These are phyloP conservation scores for Cerioporus squamosus DNA, from an alignment of 1,284 basidiomycete species.

Conservation along the genomic window DNA sequence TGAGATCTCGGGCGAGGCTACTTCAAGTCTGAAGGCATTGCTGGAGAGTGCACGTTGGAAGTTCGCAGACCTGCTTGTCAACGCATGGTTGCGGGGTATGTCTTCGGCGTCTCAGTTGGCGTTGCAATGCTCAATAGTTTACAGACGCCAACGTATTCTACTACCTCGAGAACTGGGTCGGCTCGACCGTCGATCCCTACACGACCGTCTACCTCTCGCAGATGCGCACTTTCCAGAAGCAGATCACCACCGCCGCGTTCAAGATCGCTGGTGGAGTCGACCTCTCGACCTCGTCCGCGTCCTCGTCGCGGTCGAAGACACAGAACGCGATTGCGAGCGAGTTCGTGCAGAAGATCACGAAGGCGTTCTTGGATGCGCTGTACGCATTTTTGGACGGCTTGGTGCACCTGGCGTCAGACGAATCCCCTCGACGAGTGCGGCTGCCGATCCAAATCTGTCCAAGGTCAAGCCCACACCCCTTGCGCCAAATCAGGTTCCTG, in stretches of 20 bases:
- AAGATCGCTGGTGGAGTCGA: constrained; percentile 86
- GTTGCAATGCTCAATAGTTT: neutral
- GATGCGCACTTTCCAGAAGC: constrained; percentile 84
- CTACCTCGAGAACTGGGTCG: constrained; percentile 85
- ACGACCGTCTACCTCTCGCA: constrained; percentile 73
- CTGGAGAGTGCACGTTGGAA: constrained; percentile 88
- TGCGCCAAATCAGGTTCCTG: constrained; percentile 37
- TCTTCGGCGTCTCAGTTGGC: neutral
- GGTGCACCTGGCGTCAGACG: constrained; percentile 81
- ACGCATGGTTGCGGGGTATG: constrained; percentile 84
- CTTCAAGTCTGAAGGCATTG: constrained; percentile 70
- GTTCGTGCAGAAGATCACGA: constrained; percentile 77
- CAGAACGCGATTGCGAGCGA: constrained; percentile 62
- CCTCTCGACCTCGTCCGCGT: constrained; percentile 44
- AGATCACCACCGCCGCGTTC: constrained; percentile 80
- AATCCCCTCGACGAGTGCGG: constrained; percentile 54
- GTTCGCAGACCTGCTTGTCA: constrained; percentile 83
- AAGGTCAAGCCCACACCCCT: constrained; percentile 30
- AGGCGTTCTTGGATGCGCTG: constrained; percentile 86
- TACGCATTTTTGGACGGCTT: constrained; percentile 93
- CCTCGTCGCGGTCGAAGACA: constrained; percentile 52
- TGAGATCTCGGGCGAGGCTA: constrained; percentile 81
- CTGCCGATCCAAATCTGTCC: constrained; percentile 8
- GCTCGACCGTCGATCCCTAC: constrained; percentile 58
- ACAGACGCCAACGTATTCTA: constrained; percentile 89